Percentiles rank a stretch among this genome's conserved stretches.
These are phyloP conservation scores for Metarhizium anisopliae DNA, from an alignment of 2,329 filamentous ascomycete genomes.

Conservation along the genomic window DNA sequence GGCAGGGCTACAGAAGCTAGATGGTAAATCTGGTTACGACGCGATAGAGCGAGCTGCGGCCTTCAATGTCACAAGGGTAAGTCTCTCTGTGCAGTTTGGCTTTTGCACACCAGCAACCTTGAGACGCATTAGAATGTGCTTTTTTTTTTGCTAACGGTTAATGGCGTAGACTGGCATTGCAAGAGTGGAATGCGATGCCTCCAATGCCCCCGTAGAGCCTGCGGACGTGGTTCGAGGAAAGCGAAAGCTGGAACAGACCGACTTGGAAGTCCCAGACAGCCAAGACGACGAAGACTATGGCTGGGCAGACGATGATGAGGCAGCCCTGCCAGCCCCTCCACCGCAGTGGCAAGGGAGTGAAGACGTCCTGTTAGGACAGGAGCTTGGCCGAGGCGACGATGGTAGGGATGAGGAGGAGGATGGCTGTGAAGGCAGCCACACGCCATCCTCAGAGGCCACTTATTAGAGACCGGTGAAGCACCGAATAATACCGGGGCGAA, in stretches of 20 bases:
- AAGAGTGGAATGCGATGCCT: conserved; percentile 30
- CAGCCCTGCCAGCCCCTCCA: conserved; percentile 48
- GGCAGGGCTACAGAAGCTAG: conserved; percentile 56
- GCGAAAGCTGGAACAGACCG: conserved; percentile 53
- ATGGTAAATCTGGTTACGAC: conserved; percentile 38
- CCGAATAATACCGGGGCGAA: conserved; percentile 19
- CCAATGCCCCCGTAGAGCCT: conserved; percentile 21
- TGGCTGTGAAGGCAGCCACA: conserved; percentile 3
- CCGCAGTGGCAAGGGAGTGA: conserved; percentile 61
- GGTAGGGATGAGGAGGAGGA: conserved; percentile 12
- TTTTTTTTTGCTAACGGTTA: not conserved
- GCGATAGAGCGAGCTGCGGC: conserved; percentile 35
- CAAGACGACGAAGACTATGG: conserved; percentile 64
- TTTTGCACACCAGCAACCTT: conserved; percentile 9
- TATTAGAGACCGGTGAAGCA: conserved; percentile 12
- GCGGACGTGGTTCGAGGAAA: conserved; percentile 40
- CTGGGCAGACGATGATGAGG: conserved; percentile 60
- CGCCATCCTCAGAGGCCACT: conserved; percentile 8
- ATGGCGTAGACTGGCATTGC: conserved; percentile 32
- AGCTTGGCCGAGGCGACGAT: conserved; percentile 31
- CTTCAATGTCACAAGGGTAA: conserved; percentile 40
- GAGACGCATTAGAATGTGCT: conserved; percentile 12
- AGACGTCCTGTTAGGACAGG: conserved; percentile 46
- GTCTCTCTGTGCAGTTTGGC: conserved; percentile 9
- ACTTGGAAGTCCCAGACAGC: conserved; percentile 51